Evolutionary conservation across 192 early-diverging fungal genomes (phyloP).

Genomic region (Dimargaris cristalligena): DNA sequence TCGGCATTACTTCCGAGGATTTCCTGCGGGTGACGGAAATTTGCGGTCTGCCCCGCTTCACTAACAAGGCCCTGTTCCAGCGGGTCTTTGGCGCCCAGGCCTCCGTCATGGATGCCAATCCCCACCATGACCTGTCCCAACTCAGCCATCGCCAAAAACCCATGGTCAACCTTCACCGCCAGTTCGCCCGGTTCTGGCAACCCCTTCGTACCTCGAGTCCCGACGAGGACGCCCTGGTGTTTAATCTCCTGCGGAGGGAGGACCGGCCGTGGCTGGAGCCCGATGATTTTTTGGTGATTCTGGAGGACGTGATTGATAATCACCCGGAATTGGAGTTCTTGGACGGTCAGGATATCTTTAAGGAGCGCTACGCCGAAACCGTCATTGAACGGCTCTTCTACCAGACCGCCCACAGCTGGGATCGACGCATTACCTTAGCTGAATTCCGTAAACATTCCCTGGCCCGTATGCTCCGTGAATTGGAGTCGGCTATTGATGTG

Average conservation of each 20-base stretch:
- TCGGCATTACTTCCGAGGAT: conserved; percentile 27
- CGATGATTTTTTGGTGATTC: conserved; percentile 49
- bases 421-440: conserved; percentile 52
- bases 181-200: conserved; percentile 24
- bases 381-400: conserved; percentile 82
- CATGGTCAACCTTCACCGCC: conserved; percentile 12
- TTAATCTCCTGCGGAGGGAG: conserved; percentile 37
- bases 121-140: not conserved
- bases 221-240: conserved; percentile 33
- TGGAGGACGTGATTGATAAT: conserved; percentile 69
- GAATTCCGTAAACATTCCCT: conserved; percentile 59
- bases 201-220: conserved; percentile 22
- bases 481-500: conserved; percentile 56
- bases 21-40: conserved; percentile 31
- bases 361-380: conserved; percentile 78
- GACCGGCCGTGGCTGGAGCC: conserved; percentile 14
- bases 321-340: conserved; percentile 83
- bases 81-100: conserved; percentile 12
- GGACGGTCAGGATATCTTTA: conserved; percentile 58
- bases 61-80: conserved; percentile 47
- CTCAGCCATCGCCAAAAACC: conserved; percentile 10
- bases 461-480: conserved; percentile 34
- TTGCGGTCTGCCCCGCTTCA: conserved; percentile 48
- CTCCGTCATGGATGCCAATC: no score
- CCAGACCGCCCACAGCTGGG: conserved; percentile 38